Conservation (phyloP, 345 rosid genomes). For the Luvunga scandens region DNA sequence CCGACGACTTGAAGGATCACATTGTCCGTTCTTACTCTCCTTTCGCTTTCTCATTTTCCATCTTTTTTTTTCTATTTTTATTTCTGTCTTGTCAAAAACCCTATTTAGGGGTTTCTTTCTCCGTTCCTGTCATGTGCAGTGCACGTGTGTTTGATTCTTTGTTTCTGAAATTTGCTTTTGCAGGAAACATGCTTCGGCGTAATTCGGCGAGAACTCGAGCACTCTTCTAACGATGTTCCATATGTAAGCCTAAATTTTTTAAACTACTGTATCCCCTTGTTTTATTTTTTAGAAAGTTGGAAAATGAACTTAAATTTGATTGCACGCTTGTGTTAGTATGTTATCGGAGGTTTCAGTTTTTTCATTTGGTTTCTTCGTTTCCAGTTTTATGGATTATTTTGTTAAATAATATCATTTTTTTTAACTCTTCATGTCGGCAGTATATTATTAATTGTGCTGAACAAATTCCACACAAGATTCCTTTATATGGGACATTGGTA, state of each 20-base stretch:
- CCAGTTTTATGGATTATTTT: too few relatives aligned
- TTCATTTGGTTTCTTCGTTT: too few relatives aligned
- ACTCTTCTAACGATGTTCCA: constrained; percentile 58
- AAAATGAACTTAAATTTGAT: not conserved
- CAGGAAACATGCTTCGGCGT: constrained; percentile 86
- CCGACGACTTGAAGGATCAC: constrained; percentile 79
- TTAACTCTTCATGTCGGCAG: constrained; percentile 40
- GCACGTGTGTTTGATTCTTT: not conserved
- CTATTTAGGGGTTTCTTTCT: constrained; percentile 10
- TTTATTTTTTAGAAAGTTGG: not conserved
- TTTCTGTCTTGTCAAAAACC: constrained; percentile 9
- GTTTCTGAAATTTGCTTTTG: constrained; percentile 14
- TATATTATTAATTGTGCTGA: constrained; percentile 77
- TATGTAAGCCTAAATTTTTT: constrained; percentile 28
- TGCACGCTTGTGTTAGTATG: not conserved
- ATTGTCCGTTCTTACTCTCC: constrained; percentile 44
- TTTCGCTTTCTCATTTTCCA: constrained; percentile 8
- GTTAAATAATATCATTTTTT: not conserved
- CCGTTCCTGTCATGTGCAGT: not conserved
- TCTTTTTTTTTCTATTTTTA: not conserved
- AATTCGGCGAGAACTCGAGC: constrained; percentile 80
- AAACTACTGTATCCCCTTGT: not conserved
- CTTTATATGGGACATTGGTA: constrained; percentile 88
- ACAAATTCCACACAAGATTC: constrained; percentile 94
- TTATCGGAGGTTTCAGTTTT: not conserved